Percentiles rank a stretch among this genome's conserved stretches.
These are phyloP conservation scores for Ceratopteris richardii DNA, from an alignment of 75 land plant species.

Conservation along the genomic window DNA sequence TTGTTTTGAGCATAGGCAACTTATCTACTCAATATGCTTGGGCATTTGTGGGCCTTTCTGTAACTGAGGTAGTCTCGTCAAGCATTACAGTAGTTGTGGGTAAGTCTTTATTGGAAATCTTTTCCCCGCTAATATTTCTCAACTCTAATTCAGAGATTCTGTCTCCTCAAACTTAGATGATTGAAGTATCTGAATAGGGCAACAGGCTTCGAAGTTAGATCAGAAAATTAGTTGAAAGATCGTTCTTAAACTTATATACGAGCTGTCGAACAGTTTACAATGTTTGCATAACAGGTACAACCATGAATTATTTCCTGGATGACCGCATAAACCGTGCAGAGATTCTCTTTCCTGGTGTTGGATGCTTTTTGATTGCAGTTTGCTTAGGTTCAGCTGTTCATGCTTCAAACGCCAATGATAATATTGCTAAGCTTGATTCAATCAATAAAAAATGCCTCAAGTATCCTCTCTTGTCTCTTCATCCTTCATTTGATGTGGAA, in stretches of 20 bases:
- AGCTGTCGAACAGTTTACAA: too few species aligned
- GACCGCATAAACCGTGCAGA: conserved; percentile 83
- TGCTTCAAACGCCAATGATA: conserved; percentile 80
- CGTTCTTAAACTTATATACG: neutral
- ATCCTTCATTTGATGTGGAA: too few species aligned
- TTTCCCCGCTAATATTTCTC: too few species aligned
- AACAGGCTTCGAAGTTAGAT: too few species aligned
- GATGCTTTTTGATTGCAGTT: conserved; percentile 85
- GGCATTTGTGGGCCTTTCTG: conserved; percentile 93
- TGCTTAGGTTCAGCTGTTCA: conserved; percentile 82
- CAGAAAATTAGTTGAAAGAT: neutral
- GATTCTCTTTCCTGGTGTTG: conserved; percentile 96
- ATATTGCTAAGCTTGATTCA: conserved; percentile 43
- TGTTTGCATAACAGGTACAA: conserved; percentile 63
- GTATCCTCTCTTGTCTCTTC: too few species aligned
- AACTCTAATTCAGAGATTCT: too few species aligned
- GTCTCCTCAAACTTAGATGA: too few species aligned
- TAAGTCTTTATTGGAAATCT: too few species aligned
- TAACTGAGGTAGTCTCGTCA: conserved; percentile 78
- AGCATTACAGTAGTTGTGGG: conserved; percentile 97
- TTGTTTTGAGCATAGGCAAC: conserved; percentile 88
- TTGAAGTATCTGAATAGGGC: too few species aligned
- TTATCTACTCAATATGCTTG: conserved; percentile 86
- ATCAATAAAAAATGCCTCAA: neutral
- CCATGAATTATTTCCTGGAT: conserved; percentile 92